Conservation (phyloP, 1,139 yeast genomes). For the Schwanniomyces etchellsii region DNA sequence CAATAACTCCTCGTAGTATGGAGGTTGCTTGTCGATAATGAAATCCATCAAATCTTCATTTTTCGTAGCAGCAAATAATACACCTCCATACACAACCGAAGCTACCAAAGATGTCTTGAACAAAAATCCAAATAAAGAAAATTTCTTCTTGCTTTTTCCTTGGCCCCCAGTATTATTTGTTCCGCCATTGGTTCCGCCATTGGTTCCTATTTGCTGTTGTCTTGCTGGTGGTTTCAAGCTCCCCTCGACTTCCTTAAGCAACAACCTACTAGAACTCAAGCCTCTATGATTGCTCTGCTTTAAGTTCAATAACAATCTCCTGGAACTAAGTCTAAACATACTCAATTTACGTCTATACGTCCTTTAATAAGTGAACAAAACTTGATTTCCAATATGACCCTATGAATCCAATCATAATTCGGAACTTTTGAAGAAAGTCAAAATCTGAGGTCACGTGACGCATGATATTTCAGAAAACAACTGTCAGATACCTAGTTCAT, state of each 20-base stretch:
- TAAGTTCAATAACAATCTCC: too few species aligned
- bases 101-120: constrained; percentile 26
- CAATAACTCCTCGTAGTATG: constrained; percentile 39
- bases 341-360: background rate
- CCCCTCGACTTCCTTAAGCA: too few species aligned
- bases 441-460: too few species aligned
- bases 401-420: constrained; percentile 1
- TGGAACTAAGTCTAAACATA: constrained; percentile 1
- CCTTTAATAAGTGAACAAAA: background rate
- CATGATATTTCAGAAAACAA: too few species aligned
- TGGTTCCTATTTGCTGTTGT: constrained; percentile 4
- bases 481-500: too few species aligned
- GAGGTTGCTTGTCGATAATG: constrained; percentile 40
- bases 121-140: constrained; percentile 28
- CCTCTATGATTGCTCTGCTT: too few species aligned
- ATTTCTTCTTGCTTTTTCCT: constrained; percentile 19
- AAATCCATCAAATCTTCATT: constrained; percentile 42
- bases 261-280: too few species aligned
- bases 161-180: constrained; percentile 1
- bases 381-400: background rate
- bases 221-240: too few species aligned
- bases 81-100: constrained; percentile 32
- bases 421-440: background rate
- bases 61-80: constrained; percentile 39
- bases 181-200: constrained; percentile 1